These are phyloP conservation scores for Phalaenopsis equestris DNA, from an alignment of 106 monocot species.

Conservation along the genomic window DNA sequence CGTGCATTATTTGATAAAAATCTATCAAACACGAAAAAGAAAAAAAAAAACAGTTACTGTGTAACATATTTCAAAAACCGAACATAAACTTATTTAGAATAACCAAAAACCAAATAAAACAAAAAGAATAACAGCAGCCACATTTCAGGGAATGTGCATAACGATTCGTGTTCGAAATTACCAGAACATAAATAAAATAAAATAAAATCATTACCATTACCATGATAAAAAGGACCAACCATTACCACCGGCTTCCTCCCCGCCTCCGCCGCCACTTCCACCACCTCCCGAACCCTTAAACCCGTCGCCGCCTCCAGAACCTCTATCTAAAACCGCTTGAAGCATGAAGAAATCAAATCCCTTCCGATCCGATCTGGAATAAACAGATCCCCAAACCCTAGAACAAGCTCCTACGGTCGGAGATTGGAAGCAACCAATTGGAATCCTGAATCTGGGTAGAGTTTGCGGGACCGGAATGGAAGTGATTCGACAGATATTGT, in stretches of 20 bases:
- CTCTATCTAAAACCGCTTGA: constrained; percentile 16
- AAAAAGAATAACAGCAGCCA: no score
- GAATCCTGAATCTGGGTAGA: neutral
- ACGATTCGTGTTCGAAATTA: neutral
- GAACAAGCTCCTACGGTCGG: neutral
- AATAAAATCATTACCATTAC: constrained; percentile 5
- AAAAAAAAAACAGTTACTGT: no score
- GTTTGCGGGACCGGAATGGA: neutral
- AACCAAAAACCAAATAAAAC: no score
- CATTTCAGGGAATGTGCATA: neutral
- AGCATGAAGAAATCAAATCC: neutral
- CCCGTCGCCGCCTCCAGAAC: constrained; percentile 9
- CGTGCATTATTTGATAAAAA: no score
- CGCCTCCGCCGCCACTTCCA: constrained; percentile 12
- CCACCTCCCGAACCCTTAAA: constrained; percentile 12
- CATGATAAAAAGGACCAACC: constrained; percentile 25
- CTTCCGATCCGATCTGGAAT: constrained; percentile 9
- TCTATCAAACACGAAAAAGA: no score
- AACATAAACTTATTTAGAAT: no score
- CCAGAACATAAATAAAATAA: neutral
- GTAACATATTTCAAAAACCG: no score
- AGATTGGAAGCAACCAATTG: neutral
- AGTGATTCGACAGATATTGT: neutral
- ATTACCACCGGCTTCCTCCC: constrained; percentile 10
- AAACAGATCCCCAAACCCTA: neutral